Conservation (phyloP, 2,329 filamentous ascomycete genomes). For the Fusarium sp. region DNA sequence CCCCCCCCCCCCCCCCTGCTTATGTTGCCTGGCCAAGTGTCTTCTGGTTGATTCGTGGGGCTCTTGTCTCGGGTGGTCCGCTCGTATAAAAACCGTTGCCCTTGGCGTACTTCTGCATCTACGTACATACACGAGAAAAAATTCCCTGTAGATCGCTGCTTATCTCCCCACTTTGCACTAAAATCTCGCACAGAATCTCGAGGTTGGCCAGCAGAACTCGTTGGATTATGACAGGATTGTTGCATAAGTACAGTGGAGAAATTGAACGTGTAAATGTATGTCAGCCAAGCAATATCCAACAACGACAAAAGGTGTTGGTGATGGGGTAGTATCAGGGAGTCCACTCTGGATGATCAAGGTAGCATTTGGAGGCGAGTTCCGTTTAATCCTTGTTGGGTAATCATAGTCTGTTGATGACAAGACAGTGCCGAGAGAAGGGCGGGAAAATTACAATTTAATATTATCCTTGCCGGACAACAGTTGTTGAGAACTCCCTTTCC, state of each 20-base stretch:
- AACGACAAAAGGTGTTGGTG: neutral
- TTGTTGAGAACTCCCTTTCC: neutral
- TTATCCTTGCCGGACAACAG: neutral
- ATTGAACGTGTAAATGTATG: neutral
- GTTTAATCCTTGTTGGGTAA: constrained; percentile 7
- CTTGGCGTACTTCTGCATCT: neutral
- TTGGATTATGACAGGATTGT: neutral
- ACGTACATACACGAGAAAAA: constrained; percentile 34
- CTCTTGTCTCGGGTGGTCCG: constrained; percentile 7
- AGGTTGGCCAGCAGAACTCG: constrained; percentile 7
- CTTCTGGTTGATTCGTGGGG: constrained; percentile 21
- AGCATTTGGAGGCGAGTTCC: constrained; percentile 8
- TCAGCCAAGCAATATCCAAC: neutral
- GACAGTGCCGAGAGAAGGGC: constrained; percentile 3
- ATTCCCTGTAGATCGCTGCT: constrained; percentile 17
- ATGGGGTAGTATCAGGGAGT: neutral
- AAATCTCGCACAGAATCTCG: constrained; percentile 13
- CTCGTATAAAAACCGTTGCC: constrained; percentile 8
- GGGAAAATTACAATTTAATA: neutral
- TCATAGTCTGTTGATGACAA: neutral
- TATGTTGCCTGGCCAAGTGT: constrained; percentile 16
- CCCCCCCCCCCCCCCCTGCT: neutral
- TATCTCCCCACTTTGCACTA: constrained; percentile 10
- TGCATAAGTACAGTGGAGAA: constrained; percentile 5
- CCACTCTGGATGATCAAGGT: constrained; percentile 20